Percentiles rank a stretch among this genome's conserved stretches.
These are phyloP conservation scores for Tetrastigma voinierianum DNA, from an alignment of 164 flowering plant genomes.

Conservation along the genomic window DNA sequence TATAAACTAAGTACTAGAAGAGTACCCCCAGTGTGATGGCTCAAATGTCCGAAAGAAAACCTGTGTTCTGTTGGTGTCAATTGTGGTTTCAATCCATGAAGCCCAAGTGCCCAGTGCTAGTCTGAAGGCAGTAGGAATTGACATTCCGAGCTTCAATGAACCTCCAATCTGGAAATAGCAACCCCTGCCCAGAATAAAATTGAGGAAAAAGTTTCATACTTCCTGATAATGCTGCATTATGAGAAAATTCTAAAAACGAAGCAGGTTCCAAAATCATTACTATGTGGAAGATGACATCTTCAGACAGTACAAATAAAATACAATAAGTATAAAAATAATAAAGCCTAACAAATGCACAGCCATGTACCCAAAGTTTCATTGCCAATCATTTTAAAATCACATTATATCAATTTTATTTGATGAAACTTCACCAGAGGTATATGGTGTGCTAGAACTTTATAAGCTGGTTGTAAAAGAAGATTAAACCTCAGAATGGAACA, in stretches of 20 bases:
- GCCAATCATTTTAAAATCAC: too few species aligned
- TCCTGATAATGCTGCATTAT: neutral
- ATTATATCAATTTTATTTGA: too few species aligned
- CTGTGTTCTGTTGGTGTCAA: conserved; percentile 42
- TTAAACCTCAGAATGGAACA: too few species aligned
- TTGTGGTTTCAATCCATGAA: conserved; percentile 43
- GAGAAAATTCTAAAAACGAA: neutral
- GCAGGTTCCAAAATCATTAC: too few species aligned
- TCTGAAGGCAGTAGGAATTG: conserved; percentile 37
- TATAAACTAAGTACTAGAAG: neutral
- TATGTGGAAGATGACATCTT: too few species aligned
- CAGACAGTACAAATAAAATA: too few species aligned
- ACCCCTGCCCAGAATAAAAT: conserved; percentile 39
- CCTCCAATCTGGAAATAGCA: conserved; percentile 58
- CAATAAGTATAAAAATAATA: too few species aligned
- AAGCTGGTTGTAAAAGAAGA: too few species aligned
- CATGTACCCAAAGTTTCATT: too few species aligned
- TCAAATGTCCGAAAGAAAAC: conserved; percentile 58
- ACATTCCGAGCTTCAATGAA: conserved; percentile 49
- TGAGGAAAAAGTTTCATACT: neutral
- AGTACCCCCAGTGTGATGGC: conserved; percentile 61
- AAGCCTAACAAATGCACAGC: too few species aligned
- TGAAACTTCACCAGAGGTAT: too few species aligned
- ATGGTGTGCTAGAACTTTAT: too few species aligned
- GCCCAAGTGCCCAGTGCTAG: conserved; percentile 51